Percentiles rank a stretch among this genome's conserved stretches.
These are phyloP conservation scores for Diaporthe citrichinensis DNA, from an alignment of 2,329 filamentous ascomycete species.

Conservation along the genomic window DNA sequence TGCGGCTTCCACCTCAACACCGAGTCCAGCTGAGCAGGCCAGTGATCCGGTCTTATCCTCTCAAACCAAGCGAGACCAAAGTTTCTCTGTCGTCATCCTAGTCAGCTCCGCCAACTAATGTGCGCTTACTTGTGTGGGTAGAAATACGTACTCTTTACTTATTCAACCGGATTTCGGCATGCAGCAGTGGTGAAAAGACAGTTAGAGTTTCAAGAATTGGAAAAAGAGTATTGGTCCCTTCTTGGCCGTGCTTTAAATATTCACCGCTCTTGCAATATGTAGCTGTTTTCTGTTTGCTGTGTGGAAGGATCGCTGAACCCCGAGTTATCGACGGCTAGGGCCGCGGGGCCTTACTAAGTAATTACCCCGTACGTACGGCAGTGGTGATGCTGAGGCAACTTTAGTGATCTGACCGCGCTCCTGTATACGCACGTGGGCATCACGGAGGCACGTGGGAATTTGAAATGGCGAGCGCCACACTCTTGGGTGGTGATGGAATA, in stretches of 20 bases:
- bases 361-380: not conserved
- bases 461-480: not conserved
- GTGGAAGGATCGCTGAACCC: not conserved
- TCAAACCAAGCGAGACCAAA: not conserved
- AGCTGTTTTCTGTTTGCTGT: not conserved
- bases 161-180: no score
- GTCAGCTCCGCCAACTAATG: not conserved
- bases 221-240: no score
- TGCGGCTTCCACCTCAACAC: not conserved
- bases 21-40: not conserved
- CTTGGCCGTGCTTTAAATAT: not conserved
- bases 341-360: not conserved
- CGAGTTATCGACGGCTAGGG: not conserved
- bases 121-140: slow-evolving; percentile 3
- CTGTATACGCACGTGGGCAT: not conserved
- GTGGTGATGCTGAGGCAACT: not conserved
- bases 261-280: slow-evolving; percentile 6
- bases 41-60: not conserved
- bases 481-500: not conserved
- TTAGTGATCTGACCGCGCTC: slow-evolving; percentile 19
- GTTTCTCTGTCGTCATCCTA: not conserved
- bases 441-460: slow-evolving; percentile 2
- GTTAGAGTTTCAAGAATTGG: not conserved
- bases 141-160: not conserved
- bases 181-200: not conserved